phyloP scores from a whole-genome alignment of 805 yeast species.

The Ogataea neopini region DNA sequence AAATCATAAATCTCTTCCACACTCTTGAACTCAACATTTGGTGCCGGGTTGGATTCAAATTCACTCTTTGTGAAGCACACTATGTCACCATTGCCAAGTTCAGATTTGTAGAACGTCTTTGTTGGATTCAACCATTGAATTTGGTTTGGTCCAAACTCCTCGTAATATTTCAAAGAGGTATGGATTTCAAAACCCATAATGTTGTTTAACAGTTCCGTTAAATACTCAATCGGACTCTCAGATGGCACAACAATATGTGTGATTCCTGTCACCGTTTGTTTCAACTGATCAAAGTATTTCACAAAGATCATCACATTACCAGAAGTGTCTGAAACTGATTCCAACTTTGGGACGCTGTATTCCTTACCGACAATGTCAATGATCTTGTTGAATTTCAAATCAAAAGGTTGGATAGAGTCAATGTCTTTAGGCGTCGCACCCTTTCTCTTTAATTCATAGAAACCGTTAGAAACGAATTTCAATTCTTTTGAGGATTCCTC shows the following conservation, averaged over 20 bases:
- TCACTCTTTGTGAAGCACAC: slow-evolving; percentile 37
- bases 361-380: slow-evolving; percentile 16
- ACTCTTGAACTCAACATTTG: slow-evolving; percentile 29
- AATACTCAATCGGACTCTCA: slow-evolving; percentile 43
- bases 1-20: slow-evolving; percentile 53
- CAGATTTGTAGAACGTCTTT: slow-evolving; percentile 54
- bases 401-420: slow-evolving; percentile 7
- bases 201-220: slow-evolving; percentile 43
- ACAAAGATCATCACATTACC: slow-evolving; percentile 28
- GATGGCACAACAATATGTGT: slow-evolving; percentile 57
- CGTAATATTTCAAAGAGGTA: slow-evolving; percentile 45
- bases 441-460: slow-evolving; percentile 15
- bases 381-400: slow-evolving; percentile 13
- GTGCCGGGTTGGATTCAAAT: slow-evolving; percentile 5
- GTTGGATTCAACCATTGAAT: slow-evolving; percentile 45
- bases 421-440: slow-evolving; percentile 9
- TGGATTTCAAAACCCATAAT: slow-evolving; percentile 42
- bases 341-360: slow-evolving; percentile 23
- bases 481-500: slow-evolving; percentile 57
- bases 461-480: slow-evolving; percentile 31
- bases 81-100: slow-evolving; percentile 70
- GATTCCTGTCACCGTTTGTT: slow-evolving; percentile 62
- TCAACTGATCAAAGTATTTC: slow-evolving; percentile 41
- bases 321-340: slow-evolving; percentile 23
- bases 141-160: slow-evolving; percentile 60